Evolutionary conservation across 2,329 filamentous ascomycete genomes (phyloP).

Genomic region (Lachnellula cervina): DNA sequence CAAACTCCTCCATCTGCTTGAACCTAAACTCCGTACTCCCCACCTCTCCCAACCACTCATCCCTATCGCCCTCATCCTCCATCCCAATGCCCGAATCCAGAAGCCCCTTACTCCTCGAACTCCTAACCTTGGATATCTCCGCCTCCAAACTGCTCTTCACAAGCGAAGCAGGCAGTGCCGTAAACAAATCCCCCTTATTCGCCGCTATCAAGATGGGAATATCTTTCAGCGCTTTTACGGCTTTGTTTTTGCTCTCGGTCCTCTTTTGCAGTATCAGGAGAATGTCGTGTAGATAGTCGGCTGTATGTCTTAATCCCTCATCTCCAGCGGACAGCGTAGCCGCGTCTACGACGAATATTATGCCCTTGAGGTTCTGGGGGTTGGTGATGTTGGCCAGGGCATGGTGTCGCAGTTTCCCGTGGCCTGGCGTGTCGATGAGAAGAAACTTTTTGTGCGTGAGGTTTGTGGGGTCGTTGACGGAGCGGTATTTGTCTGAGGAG

Average conservation of each 20-base stretch:
- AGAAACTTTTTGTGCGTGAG: constrained; percentile 63
- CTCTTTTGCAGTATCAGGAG: constrained; percentile 78
- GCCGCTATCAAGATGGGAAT: constrained; percentile 80
- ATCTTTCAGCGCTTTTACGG: constrained; percentile 51
- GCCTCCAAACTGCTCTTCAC: constrained; percentile 72
- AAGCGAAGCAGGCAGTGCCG: constrained; percentile 73
- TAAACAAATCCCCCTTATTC: constrained; percentile 96
- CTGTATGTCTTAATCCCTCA: constrained; percentile 64
- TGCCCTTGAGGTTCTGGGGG: constrained; percentile 55
- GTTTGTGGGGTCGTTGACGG: constrained; percentile 56
- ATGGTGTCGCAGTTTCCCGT: constrained; percentile 82
- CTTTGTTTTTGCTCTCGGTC: constrained; percentile 47
- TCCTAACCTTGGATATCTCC: constrained; percentile 74
- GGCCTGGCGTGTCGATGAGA: constrained; percentile 85
- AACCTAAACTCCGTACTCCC: constrained; percentile 76
- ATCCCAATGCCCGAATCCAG: constrained; percentile 73
- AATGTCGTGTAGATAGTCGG: constrained; percentile 82
- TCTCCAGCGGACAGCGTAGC: constrained; percentile 55
- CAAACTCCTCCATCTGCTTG: constrained; percentile 39
- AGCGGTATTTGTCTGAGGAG: constrained; percentile 59
- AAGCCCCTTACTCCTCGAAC: constrained; percentile 72
- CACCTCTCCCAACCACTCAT: constrained; percentile 79
- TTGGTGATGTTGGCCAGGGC: constrained; percentile 50
- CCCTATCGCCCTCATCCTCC: constrained; percentile 65
- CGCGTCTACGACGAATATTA: constrained; percentile 89